Percentiles rank a stretch among this genome's conserved stretches.
Evolutionary conservation across 169 alveolate genomes (phyloP).

Genomic region (Perkinsus marinus): DNA sequence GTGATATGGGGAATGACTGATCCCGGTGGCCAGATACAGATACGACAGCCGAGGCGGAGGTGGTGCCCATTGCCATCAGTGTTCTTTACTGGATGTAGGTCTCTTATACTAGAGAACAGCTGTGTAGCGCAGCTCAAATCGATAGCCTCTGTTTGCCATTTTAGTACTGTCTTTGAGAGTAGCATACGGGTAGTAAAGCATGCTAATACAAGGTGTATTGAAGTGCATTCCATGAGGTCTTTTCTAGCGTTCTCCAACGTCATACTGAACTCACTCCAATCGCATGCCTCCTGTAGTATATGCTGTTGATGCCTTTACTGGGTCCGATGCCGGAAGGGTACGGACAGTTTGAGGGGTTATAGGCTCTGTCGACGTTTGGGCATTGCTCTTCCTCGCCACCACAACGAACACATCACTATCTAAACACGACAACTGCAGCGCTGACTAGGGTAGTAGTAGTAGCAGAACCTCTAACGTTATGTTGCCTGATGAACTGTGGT

Average conservation of each 20-base stretch:
- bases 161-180: not conserved
- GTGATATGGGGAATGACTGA: not conserved
- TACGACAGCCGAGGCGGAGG: not conserved
- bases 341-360: no score
- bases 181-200: not conserved
- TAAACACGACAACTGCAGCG: no score
- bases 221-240: not conserved
- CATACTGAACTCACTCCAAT: no score
- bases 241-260: not conserved
- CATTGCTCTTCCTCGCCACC: no score
- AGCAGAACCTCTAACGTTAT: no score
- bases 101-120: not conserved
- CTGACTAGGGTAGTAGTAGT: no score
- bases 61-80: not conserved
- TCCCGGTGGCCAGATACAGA: not conserved
- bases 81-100: not conserved
- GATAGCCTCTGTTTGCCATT: not conserved
- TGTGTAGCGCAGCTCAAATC: not conserved
- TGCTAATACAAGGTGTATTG: not conserved
- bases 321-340: no score
- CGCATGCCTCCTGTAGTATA: no score
- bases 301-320: no score
- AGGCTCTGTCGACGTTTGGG: no score
- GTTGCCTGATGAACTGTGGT: no score
- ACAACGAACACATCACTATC: no score